These are phyloP conservation scores for Umbelopsis isabellina DNA, from an alignment of 192 early-diverging fungal species.

Conservation along the genomic window DNA sequence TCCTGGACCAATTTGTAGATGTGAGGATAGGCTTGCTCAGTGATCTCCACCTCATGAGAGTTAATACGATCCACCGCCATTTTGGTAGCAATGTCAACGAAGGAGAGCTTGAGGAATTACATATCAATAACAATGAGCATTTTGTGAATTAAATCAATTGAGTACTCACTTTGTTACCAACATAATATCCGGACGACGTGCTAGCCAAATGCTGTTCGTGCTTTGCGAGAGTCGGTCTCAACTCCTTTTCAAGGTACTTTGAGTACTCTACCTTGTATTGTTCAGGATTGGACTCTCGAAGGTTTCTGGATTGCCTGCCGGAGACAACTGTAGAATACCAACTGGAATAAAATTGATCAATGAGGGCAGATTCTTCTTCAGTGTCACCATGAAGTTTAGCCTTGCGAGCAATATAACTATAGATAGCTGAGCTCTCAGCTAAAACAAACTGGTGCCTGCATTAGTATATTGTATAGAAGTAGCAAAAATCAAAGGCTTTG, in stretches of 20 bases:
- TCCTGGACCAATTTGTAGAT: too few relatives aligned
- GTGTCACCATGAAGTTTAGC: background rate
- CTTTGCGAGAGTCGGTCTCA: background rate
- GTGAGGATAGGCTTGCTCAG: too few relatives aligned
- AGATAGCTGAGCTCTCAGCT: background rate
- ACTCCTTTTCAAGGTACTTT: background rate
- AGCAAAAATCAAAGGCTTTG: too few relatives aligned
- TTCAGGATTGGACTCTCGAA: background rate
- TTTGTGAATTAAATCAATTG: background rate
- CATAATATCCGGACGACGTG: background rate
- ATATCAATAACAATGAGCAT: too few relatives aligned
- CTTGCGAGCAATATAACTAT: conserved; percentile 19
- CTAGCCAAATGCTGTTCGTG: conserved; percentile 13
- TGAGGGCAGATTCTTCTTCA: background rate
- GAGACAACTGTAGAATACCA: background rate
- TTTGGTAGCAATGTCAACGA: background rate
- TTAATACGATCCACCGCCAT: too few relatives aligned
- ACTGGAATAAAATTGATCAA: conserved; percentile 13
- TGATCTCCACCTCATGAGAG: too few relatives aligned
- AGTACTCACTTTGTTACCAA: conserved; percentile 4
- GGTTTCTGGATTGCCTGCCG: background rate
- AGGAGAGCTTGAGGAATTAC: background rate
- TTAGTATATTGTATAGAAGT: too few relatives aligned
- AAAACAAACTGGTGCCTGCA: conserved; percentile 2
- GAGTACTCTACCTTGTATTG: background rate